A percentile compares a stretch with the other conserved stretches of the same genome.
phyloP scores from a whole-genome alignment of 306 rosid genomes.

The Abrus pulchellus region DNA sequence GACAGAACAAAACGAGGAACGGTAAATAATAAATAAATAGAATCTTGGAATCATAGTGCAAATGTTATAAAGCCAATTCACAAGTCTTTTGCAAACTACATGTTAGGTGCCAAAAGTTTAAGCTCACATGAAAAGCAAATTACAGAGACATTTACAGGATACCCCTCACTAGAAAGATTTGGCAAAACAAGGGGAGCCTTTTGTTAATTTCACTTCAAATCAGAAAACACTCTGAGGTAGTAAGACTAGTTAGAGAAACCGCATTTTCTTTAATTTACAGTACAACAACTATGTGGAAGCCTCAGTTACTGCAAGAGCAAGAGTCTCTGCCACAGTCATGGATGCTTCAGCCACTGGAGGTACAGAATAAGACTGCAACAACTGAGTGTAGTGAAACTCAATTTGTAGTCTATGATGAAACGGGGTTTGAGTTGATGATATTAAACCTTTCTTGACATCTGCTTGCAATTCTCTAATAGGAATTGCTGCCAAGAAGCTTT shows the following conservation, averaged over 20 bases:
- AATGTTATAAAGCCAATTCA: slow-evolving; percentile 52
- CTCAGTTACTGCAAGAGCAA: slow-evolving; percentile 57
- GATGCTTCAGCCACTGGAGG: slow-evolving; percentile 55
- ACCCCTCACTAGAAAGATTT: slow-evolving; percentile 49
- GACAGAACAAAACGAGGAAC: not conserved
- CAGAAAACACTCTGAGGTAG: slow-evolving; percentile 53
- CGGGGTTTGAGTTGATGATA: slow-evolving; percentile 70
- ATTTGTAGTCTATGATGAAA: slow-evolving; percentile 95
- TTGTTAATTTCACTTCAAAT: slow-evolving; percentile 60
- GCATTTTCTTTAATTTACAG: slow-evolving; percentile 63
- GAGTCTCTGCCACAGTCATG: slow-evolving; percentile 44
- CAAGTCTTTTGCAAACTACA: slow-evolving; percentile 45
- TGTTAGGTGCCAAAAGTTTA: slow-evolving; percentile 51
- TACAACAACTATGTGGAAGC: slow-evolving; percentile 44
- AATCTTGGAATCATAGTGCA: slow-evolving; percentile 50
- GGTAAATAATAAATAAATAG: slow-evolving; percentile 35
- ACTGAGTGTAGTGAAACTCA: slow-evolving; percentile 85
- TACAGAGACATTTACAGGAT: slow-evolving; percentile 54
- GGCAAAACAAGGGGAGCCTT: slow-evolving; percentile 39
- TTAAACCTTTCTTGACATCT: slow-evolving; percentile 91
- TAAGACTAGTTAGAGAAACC: slow-evolving; percentile 67
- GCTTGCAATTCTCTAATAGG: slow-evolving; percentile 95
- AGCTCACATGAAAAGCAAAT: slow-evolving; percentile 49
- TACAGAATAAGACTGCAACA: slow-evolving; percentile 48
- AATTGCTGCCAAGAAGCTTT: slow-evolving; percentile 97